Evolutionary conservation across 1,284 basidiomycete species (phyloP), one percentile per base, ranked within the genome.

Genomic region (Erythrobasidium hasegawianum): DNA sequence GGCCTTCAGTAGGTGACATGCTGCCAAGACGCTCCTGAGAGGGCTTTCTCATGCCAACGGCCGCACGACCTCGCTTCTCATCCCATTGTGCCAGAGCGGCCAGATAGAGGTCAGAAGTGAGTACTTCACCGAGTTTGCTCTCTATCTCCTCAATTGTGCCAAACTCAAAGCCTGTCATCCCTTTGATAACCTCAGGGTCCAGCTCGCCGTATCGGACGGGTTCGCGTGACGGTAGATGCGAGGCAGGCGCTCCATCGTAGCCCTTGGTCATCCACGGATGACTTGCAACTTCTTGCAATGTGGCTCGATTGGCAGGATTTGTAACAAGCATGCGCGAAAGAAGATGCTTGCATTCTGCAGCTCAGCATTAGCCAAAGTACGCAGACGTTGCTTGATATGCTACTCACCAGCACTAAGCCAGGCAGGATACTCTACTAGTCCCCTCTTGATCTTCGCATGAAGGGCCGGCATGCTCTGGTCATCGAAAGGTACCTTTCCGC

Each of bases 391-490:
- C 11, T 33, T 69, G 60, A 61, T 67, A 40, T 27, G 49, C 5
- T 59, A 77, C 86, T 73, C 75, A 90, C 90, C 90, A 73, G 88
- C 85, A 74, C 89, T 94, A 18, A 98, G 81, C 95, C 95, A 98
- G 9, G 90, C 88, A 0, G 95, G 95, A 76, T 98, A 98, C 76
- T 98, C 95, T 54, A 97, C 94, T 50, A 94, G 80, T 0, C 96
- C 95, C 1, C 93, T 85, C 79, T 98, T 99, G 80, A 99, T 98
- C 81, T 98, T 98, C 45, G 95, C 95, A 76, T 98, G 96, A 57
- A 98, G 80, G 0, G 94, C 95, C 1, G 95, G 96, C 95, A 98
- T 98, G 75, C 88, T 93, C 79, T 97, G 93, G 77, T 99, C 96
- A 76, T 99, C 95, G 75, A 98, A 98, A 0, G 95, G 95, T 0